Evolutionary conservation across 208 protist genomes (phyloP).

Genomic region (Leishmania mexicana): DNA sequence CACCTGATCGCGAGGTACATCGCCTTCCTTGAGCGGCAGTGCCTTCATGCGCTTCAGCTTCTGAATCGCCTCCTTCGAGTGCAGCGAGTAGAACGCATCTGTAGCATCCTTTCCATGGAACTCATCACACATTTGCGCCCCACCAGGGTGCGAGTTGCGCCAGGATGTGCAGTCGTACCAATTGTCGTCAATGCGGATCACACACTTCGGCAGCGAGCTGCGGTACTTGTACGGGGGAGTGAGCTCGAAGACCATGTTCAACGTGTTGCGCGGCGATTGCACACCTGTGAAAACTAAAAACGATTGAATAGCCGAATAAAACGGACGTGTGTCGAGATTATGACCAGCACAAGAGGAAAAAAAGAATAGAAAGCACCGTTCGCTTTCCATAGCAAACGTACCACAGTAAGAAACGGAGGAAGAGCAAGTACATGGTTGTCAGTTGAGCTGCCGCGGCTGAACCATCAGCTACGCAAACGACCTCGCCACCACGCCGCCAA

Average conservation of each 20-base stretch:
- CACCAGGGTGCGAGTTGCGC: constrained; percentile 74
- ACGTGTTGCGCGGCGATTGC: not conserved
- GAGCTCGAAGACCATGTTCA: constrained; percentile 59
- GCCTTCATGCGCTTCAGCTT: constrained; percentile 84
- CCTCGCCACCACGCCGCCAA: not conserved
- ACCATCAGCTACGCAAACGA: not conserved
- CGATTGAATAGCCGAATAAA: not conserved
- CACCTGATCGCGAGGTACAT: constrained; percentile 54
- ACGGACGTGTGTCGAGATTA: not conserved
- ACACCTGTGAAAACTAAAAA: not conserved
- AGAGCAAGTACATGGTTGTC: not conserved
- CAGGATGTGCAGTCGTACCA: constrained; percentile 86
- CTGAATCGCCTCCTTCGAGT: constrained; percentile 74
- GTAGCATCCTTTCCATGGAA: constrained; percentile 81
- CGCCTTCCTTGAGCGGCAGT: constrained; percentile 62
- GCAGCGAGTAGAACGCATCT: constrained; percentile 80
- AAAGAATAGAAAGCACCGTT: not conserved
- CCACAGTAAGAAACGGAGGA: not conserved
- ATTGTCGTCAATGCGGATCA: constrained; percentile 76
- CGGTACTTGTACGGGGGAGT: constrained; percentile 58
- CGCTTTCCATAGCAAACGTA: not conserved
- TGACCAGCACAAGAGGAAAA: not conserved
- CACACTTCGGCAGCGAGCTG: constrained; percentile 70
- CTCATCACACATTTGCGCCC: constrained; percentile 70
- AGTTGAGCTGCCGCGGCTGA: not conserved